A percentile compares a stretch with the other conserved stretches of the same genome.
Conservation (phyloP, 148 eudicot genomes). For the Nepenthes mirabilis region DNA sequence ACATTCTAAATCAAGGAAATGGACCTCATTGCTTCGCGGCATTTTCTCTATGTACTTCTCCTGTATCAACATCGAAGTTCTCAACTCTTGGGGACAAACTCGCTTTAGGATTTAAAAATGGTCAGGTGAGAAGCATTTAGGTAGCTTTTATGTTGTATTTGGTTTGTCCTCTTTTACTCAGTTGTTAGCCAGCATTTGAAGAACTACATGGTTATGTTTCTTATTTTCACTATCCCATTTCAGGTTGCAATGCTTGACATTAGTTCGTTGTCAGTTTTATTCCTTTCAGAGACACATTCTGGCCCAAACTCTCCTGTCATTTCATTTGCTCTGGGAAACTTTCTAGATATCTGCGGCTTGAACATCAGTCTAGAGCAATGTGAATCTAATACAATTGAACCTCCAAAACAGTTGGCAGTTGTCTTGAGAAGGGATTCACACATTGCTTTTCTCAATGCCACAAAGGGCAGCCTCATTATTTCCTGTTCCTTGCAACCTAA, state of each 20-base stretch:
- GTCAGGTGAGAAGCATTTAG: conserved; percentile 40
- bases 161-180: neutral
- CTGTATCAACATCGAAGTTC: conserved; percentile 47
- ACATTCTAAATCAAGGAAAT: conserved; percentile 22
- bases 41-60: conserved; percentile 51
- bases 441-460: conserved; percentile 38
- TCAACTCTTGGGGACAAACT: conserved; percentile 51
- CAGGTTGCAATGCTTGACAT: conserved; percentile 77
- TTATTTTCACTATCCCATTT: conserved; percentile 8
- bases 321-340: conserved; percentile 35
- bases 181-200: neutral
- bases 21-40: conserved; percentile 42
- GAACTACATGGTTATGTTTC: neutral
- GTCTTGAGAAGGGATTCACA: conserved; percentile 46
- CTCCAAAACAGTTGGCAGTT: conserved; percentile 32
- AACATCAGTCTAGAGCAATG: conserved; percentile 18
- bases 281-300: conserved; percentile 41
- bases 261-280: conserved; percentile 46
- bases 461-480: conserved; percentile 44
- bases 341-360: conserved; percentile 16
- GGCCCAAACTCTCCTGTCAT: conserved; percentile 39
- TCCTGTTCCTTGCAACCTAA: conserved; percentile 26
- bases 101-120: conserved; percentile 64
- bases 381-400: conserved; percentile 21
- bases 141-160: neutral